phyloP scores from a whole-genome alignment of 2,329 filamentous ascomycete species.

The Ophiosphaerella narmari region DNA sequence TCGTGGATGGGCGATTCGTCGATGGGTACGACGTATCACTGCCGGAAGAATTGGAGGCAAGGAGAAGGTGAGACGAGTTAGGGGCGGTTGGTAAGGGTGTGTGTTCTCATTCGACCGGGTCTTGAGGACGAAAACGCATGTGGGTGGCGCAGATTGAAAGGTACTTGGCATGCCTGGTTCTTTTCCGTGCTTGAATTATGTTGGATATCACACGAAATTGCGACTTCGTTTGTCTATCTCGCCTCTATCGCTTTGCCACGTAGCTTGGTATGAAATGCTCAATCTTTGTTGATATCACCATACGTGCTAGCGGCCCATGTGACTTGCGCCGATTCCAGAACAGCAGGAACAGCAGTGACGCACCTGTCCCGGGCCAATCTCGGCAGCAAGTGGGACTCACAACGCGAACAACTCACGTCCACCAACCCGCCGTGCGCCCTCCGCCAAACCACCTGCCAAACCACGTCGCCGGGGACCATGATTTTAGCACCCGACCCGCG shows the following conservation, averaged over 20 bases:
- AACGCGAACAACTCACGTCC: constrained; percentile 27
- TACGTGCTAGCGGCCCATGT: too few species aligned
- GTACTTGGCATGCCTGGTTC: too few species aligned
- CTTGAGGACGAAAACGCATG: too few species aligned
- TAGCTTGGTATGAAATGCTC: neutral
- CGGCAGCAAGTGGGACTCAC: constrained; percentile 17
- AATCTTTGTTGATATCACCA: too few species aligned
- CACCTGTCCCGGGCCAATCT: constrained; percentile 26
- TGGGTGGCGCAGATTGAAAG: too few species aligned
- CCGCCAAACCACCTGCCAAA: constrained; percentile 19
- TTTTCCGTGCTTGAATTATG: neutral
- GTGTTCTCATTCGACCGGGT: too few species aligned
- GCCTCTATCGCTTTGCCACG: neutral
- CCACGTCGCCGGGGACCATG: constrained; percentile 40
- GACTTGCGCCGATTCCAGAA: neutral
- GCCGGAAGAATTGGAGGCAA: constrained; percentile 35
- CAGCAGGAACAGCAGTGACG: constrained; percentile 21
- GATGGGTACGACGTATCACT: constrained; percentile 33
- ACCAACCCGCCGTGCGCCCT: constrained; percentile 24
- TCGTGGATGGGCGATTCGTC: constrained; percentile 47
- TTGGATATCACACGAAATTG: constrained; percentile 2
- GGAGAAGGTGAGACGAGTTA: constrained; percentile 40
- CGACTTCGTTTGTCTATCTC: neutral
- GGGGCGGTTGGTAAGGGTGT: constrained; percentile 42
- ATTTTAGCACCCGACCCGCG: constrained; percentile 40